Evolutionary conservation across 2,329 filamentous ascomycete genomes (phyloP), one percentile per base, ranked within the genome.

Genomic region (Didymella pomorum): DNA sequence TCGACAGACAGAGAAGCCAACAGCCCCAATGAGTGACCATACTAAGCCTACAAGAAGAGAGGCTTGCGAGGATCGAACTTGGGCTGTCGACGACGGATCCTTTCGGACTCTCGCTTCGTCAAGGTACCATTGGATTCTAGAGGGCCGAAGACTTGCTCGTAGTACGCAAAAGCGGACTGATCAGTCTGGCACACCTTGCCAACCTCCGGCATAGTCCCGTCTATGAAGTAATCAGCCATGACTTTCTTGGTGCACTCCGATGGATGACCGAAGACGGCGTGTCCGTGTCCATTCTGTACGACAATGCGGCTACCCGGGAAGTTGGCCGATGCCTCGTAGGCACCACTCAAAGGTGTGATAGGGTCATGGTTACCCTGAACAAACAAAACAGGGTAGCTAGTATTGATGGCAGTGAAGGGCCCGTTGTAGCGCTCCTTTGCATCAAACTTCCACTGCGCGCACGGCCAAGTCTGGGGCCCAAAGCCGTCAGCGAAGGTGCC

Each of bases 361-460:
- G 67, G 64, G 21, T 68, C 67, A 20, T 51, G 37, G 11, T 56
- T 55, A 23, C 63, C 55, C 20, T 64, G 64, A 2, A 64, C 57
- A 1, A 69, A 52, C 9, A 69, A n/a, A 0, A 65, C 56, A 1
- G 63, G 65, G 21, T 61, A 55, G 39, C 52, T 63, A 2, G 63
- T 69, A 21, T 56, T 61, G 48, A 66, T 59, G 7, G 47, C 48
- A 14, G 45, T 56, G 8, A 47, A 64, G 10, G 61, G 61, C 0
- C 63, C 63, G 8, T 33, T 46, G 33, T 59, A 68, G 25, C 54
- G 56, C 58, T 68, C 67, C 28, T 55, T 58, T 6, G 62, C 65
- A 1, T 57, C 28, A 23, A 62, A 65, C 23, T 58, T 61, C 65
- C 65, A 68, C 28, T 61, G 59, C 18, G 64, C 57, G 18, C 64